Conservation (phyloP, 306 rosid genomes). For the Begonia peltatifolia region DNA sequence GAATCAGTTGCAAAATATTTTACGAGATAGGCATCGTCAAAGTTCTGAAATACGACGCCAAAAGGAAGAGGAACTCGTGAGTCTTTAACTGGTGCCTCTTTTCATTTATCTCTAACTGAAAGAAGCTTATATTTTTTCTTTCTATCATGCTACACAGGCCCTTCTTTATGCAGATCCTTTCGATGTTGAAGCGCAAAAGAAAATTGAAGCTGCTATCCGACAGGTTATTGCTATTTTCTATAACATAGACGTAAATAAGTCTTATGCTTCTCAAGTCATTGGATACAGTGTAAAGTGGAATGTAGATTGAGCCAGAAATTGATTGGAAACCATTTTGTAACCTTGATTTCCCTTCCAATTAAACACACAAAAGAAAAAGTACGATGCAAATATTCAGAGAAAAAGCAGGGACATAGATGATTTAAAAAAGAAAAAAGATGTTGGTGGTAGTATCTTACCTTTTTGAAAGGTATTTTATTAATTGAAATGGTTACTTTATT, state of each 20-base stretch:
- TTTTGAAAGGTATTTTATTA: too few species aligned
- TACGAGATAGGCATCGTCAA: conserved; percentile 44
- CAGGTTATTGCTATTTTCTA: conserved; percentile 39
- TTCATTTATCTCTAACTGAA: background rate
- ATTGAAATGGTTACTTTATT: too few species aligned
- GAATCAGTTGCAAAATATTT: conserved; percentile 55
- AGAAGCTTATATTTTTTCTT: conserved; percentile 4
- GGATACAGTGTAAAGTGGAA: conserved; percentile 1
- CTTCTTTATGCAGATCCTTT: conserved; percentile 92
- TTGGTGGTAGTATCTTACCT: too few species aligned
- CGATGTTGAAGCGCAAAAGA: conserved; percentile 94
- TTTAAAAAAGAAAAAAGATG: too few species aligned
- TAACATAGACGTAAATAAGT: background rate
- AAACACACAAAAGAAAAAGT: background rate
- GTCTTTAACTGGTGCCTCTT: conserved; percentile 8
- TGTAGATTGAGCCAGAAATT: background rate
- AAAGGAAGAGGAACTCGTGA: conserved; percentile 80
- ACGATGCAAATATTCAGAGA: too few species aligned
- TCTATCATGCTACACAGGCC: conserved; percentile 35
- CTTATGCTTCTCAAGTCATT: background rate
- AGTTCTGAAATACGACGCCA: conserved; percentile 44
- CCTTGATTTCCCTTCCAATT: background rate
- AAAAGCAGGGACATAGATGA: too few species aligned
- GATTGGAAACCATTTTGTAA: background rate
- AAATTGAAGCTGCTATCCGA: conserved; percentile 93